phyloP scores from a whole-genome alignment of 768 basidiomycete genomes.

The Auricularia sp. region DNA sequence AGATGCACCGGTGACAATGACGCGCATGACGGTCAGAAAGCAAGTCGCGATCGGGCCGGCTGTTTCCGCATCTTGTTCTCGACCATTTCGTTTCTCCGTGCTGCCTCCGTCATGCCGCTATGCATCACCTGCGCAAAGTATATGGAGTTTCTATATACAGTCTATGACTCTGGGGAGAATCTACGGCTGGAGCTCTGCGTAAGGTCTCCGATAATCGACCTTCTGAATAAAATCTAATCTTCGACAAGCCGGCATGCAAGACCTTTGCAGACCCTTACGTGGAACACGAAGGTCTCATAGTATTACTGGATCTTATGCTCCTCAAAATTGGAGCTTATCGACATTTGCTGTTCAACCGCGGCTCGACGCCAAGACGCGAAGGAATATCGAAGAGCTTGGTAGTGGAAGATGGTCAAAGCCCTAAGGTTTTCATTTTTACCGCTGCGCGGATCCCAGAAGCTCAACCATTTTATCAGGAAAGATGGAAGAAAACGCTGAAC shows the following conservation, averaged over 20 bases:
- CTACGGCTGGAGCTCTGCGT: conserved; percentile 79
- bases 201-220: conserved; percentile 20
- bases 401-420: not conserved
- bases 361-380: conserved; percentile 47
- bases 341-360: conserved; percentile 74
- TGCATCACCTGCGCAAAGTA: conserved; percentile 65
- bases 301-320: conserved; percentile 71
- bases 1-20: conserved; percentile 59
- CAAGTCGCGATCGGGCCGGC: not conserved
- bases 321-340: conserved; percentile 74
- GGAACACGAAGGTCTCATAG: conserved; percentile 65
- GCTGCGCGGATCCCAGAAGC: no score
- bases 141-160: conserved; percentile 64
- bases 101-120: conserved; percentile 47
- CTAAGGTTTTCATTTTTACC: not conserved
- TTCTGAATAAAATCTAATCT: conserved; percentile 15
- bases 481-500: not conserved
- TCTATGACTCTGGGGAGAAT: conserved; percentile 70
- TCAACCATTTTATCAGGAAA: not conserved
- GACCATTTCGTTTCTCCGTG: not conserved
- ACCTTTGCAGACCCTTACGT: conserved; percentile 79
- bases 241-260: conserved; percentile 24
- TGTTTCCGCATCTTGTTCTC: not conserved
- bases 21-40: not conserved
- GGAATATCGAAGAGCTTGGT: conserved; percentile 1